These are phyloP conservation scores for Trichocladium uniseriatum DNA, from an alignment of 495 filamentous ascomycete species.

Conservation along the genomic window DNA sequence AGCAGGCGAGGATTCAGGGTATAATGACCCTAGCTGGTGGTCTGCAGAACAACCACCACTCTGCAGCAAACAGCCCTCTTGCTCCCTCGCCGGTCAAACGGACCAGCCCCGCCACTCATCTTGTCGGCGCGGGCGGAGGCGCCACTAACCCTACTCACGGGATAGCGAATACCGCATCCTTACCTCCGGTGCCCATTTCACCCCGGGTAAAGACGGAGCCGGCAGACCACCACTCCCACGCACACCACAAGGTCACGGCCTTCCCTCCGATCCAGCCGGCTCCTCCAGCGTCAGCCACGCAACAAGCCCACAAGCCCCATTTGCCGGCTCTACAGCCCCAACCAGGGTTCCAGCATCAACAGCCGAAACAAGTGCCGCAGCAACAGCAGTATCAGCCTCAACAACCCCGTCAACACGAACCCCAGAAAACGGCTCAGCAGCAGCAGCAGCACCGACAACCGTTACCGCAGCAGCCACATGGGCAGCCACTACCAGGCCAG, in stretches of 20 bases:
- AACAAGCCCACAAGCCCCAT: conserved; percentile 13
- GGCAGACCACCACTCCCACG: conserved; percentile 13
- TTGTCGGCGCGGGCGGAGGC: neutral
- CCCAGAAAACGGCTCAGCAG: neutral
- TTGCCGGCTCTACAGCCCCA: conserved; percentile 7
- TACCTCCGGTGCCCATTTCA: conserved; percentile 12
- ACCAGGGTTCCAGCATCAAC: conserved; percentile 4
- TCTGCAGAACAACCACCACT: conserved; percentile 31
- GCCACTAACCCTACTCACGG: neutral
- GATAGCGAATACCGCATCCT: neutral
- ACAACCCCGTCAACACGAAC: neutral
- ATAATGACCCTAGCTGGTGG: conserved; percentile 46
- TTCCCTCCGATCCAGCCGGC: conserved; percentile 26
- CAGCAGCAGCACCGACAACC: conserved; percentile 1
- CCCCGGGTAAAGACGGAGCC: conserved; percentile 22
- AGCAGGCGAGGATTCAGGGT: conserved; percentile 61
- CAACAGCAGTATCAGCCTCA: conserved; percentile 5
- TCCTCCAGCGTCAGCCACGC: conserved; percentile 10
- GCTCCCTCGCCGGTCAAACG: conserved; percentile 9
- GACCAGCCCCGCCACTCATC: conserved; percentile 9
- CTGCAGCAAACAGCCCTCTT: conserved; percentile 3
- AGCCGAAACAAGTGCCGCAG: conserved; percentile 10
- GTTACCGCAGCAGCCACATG: neutral
- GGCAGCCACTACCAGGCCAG: neutral
- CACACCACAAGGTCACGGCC: conserved; percentile 9